Base-by-base conservation (phyloP, 176 grass and related monocot genomes). In the Luzula sylvatica region DNA sequence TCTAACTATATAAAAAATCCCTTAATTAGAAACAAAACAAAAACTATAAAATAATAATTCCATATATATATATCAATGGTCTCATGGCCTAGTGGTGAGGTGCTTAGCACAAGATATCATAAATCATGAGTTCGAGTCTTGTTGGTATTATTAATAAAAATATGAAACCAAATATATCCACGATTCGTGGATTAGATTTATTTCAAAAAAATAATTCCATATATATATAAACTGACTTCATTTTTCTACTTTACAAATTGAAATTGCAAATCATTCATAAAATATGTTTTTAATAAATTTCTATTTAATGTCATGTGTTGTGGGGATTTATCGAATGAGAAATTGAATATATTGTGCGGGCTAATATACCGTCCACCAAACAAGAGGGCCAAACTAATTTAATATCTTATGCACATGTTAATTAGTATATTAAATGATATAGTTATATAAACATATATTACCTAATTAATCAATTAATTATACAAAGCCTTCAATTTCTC, bases 331-430 rank as follows among this genome's bases (percentile, higher is more conserved):
- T 30, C 26, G 43, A 61, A 45, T 44, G 57, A 26, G 38, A 59
- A 27, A 42, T 61, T 61, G 22, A 59, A 41, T 9, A 58, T n/a
- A 22, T 20, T 22, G 56, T 60, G 56, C n/a, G 56, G 56, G 56
- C 56, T 44, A 26, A 60, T 23, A 28, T 23, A 44, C 56, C 56
- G 42, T 23, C 56, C 28, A 44, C 56, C 56, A 60, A 60, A 60
- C 56, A n/a, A 43, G 15, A 60, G 3, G 7, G 35, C 2, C 56
- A 42, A 60, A 43, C 40, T 62, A 26, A 47, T 45, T 45, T 35
- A n/a, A n/a, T n/a, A 35, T 45, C 8, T 25, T 12, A 28, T 62
- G 58, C 41, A 62, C 58, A 47, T 62, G 58, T 62, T 43, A 40
- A 46, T 62, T 23, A 11, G 2, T 43, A 62, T 43, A 62, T 26